Evolutionary conservation across 352 stramenopile genomes (phyloP).

Genomic region (Phytophthora citricola): DNA sequence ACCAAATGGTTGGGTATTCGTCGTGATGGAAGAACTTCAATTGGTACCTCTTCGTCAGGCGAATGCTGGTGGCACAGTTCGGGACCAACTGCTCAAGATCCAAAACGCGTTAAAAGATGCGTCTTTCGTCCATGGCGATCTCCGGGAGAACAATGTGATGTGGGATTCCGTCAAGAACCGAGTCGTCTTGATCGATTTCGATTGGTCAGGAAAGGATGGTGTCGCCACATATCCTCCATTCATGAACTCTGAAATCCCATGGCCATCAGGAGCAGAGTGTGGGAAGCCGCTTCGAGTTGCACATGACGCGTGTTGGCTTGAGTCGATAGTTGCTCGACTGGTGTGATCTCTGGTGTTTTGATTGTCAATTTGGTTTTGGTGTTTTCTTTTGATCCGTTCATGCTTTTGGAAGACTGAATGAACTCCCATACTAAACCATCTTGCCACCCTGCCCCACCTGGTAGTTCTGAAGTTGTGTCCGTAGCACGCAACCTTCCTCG

Average conservation of each 20-base stretch:
- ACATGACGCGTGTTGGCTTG: constrained; percentile 19
- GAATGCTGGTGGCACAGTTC: neutral
- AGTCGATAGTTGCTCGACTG: constrained; percentile 4
- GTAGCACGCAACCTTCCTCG: no score
- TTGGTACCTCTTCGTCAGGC: neutral
- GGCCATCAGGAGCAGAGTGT: constrained; percentile 23
- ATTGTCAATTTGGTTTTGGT: no score
- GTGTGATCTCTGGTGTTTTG: neutral
- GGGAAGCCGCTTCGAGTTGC: constrained; percentile 22
- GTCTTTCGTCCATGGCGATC: constrained; percentile 23
- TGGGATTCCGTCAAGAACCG: constrained; percentile 34
- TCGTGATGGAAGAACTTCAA: constrained; percentile 35
- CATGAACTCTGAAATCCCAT: constrained; percentile 35
- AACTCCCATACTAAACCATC: no score
- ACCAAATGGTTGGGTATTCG: constrained; percentile 31
- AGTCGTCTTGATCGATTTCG: constrained; percentile 47
- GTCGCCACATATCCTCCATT: constrained; percentile 31
- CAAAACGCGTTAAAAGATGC: constrained; percentile 3
- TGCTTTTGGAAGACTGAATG: no score
- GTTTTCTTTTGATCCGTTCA: no score
- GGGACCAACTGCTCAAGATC: constrained; percentile 29
- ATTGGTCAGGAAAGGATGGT: constrained; percentile 37
- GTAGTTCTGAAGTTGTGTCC: no score
- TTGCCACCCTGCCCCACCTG: no score
- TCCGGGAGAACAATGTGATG: constrained; percentile 25